Evolutionary conservation across 208 protist genomes (phyloP).

Genomic region (Trypanosomatidae sp.): DNA sequence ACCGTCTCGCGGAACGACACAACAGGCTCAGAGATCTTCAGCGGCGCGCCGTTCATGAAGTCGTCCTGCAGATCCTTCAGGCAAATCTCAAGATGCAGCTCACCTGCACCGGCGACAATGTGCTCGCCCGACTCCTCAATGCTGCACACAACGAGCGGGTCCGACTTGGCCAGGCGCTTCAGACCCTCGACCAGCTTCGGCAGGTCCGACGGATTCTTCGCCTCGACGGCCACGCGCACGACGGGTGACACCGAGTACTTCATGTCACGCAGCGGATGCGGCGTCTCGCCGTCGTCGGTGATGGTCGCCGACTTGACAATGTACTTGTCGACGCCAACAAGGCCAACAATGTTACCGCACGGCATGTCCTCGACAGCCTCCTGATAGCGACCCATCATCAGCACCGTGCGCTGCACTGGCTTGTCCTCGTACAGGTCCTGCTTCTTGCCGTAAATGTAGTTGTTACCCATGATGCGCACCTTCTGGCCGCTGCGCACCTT

Average conservation of each 20-base stretch:
- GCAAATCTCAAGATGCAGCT: constrained; percentile 99
- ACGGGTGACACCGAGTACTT: constrained; percentile 99
- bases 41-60: constrained; percentile 87
- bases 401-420: constrained; percentile 47
- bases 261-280: constrained; percentile 87
- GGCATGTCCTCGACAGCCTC: constrained; percentile 95
- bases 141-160: constrained; percentile 92
- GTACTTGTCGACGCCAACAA: constrained; percentile 99
- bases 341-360: constrained; percentile 97
- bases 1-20: constrained; percentile 99
- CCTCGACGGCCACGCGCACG: constrained; percentile 97
- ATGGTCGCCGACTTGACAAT: constrained; percentile 98
- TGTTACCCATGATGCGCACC: constrained; percentile 97
- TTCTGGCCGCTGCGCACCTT: constrained; percentile 97
- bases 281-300: constrained; percentile 70
- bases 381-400: constrained; percentile 89
- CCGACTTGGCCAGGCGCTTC: constrained; percentile 95
- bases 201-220: constrained; percentile 95
- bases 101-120: constrained; percentile 98
- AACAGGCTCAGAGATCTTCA: constrained; percentile 95
- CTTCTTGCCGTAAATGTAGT: constrained; percentile 98
- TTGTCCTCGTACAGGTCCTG: constrained; percentile 88
- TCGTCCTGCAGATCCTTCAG: constrained; percentile 98
- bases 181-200: constrained; percentile 98
- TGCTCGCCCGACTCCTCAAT: constrained; percentile 97